Conservation (phyloP, 257 asterid genomes). For the Rhazya stricta region DNA sequence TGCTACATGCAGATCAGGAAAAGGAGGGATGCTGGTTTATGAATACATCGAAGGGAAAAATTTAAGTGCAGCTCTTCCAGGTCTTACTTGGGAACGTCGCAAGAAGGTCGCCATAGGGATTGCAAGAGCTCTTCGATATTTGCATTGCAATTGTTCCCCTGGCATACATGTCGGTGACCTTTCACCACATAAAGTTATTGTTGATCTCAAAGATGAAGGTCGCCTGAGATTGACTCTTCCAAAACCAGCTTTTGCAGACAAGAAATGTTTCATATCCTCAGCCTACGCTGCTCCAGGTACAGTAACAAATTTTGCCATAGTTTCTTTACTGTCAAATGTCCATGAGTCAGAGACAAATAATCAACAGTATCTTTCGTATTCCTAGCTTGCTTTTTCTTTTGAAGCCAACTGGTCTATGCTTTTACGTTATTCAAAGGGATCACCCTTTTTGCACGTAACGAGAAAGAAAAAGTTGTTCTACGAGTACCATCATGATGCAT, state of each 20-base stretch:
- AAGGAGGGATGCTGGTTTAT: constrained; percentile 47
- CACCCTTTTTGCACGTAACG: not conserved
- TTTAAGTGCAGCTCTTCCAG: constrained; percentile 37
- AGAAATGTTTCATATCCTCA: constrained; percentile 37
- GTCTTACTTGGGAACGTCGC: constrained; percentile 50
- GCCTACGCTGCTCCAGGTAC: constrained; percentile 64
- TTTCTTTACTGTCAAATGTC: not conserved
- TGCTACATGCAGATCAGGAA: constrained; percentile 61
- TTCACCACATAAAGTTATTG: constrained; percentile 34
- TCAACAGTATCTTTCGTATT: not conserved
- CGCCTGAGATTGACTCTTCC: constrained; percentile 41
- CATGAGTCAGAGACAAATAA: not conserved
- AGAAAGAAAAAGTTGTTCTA: constrained; percentile 8
- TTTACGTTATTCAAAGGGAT: not conserved
- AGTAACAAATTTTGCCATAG: not conserved
- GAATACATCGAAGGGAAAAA: constrained; percentile 58
- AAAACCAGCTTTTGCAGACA: constrained; percentile 20
- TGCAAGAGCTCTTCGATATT: constrained; percentile 51
- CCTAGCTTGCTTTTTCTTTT: not conserved
- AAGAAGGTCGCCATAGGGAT: constrained; percentile 57
- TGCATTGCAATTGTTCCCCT: constrained; percentile 49
- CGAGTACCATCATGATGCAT: not conserved
- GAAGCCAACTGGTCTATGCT: not conserved
- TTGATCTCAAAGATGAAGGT: constrained; percentile 52
- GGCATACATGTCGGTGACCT: constrained; percentile 46